Conservation (phyloP, 306 rosid species). For the Prunus salicina region DNA sequence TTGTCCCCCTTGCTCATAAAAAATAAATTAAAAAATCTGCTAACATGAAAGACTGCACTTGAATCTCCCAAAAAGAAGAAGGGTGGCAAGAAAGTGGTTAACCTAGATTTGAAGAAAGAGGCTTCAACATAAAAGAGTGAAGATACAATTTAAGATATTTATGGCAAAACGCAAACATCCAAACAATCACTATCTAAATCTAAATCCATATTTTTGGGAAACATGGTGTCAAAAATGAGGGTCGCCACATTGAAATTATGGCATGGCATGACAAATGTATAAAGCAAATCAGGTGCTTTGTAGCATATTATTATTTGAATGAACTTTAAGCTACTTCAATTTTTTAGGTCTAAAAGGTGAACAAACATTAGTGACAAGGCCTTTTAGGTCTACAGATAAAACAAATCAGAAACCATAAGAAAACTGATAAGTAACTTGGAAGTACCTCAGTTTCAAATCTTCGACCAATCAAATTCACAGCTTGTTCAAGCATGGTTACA, state of each 20-base stretch:
- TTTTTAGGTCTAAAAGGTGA: background rate
- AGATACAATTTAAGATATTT: background rate
- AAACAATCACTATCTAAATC: background rate
- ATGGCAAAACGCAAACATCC: background rate
- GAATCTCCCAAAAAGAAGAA: background rate
- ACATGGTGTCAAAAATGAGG: background rate
- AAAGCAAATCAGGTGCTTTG: background rate
- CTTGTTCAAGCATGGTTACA: conserved; percentile 76
- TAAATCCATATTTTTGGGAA: too few species aligned
- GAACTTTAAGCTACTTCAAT: background rate
- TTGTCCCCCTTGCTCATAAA: too few species aligned
- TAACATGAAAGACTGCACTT: background rate
- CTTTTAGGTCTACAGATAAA: background rate
- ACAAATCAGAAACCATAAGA: background rate
- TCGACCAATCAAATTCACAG: conserved; percentile 66
- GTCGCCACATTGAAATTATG: background rate
- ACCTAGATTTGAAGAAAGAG: background rate
- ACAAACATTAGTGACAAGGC: background rate
- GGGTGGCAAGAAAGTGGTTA: background rate
- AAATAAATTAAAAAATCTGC: background rate
- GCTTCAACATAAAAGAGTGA: background rate
- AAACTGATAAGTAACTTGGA: conserved; percentile 14
- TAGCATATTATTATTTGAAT: background rate
- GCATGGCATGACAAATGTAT: background rate
- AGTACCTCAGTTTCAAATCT: conserved; percentile 86